Evolutionary conservation across 2,329 filamentous ascomycete genomes (phyloP).

Genomic region (Magnaporthiopsis rhizophila): DNA sequence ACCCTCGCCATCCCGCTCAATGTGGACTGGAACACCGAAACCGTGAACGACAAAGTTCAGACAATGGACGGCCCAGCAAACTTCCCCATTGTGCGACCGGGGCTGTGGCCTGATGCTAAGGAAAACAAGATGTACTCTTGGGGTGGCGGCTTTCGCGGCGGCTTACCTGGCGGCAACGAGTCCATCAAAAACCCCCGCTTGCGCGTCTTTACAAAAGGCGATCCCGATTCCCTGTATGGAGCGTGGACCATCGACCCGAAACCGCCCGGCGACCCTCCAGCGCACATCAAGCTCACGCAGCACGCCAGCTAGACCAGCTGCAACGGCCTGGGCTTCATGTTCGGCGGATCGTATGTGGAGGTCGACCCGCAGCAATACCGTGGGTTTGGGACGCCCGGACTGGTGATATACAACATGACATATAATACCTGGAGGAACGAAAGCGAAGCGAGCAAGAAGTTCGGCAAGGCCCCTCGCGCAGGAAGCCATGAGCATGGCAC

Average conservation of each 20-base stretch:
- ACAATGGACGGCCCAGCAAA: too few relatives aligned
- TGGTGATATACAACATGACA: conserved; percentile 3
- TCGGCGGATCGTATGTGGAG: background rate
- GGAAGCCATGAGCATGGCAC: conserved; percentile 11
- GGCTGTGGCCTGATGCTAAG: background rate
- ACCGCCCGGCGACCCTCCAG: too few relatives aligned
- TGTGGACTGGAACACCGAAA: too few relatives aligned
- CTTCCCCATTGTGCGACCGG: background rate
- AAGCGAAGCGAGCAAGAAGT: background rate
- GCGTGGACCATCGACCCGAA: too few relatives aligned
- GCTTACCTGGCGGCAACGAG: too few relatives aligned
- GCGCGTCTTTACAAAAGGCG: too few relatives aligned
- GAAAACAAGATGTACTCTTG: conserved; percentile 1
- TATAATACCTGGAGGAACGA: conserved; percentile 5
- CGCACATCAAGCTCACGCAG: too few relatives aligned
- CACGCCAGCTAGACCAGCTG: background rate
- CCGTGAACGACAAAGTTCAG: too few relatives aligned
- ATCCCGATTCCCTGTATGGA: too few relatives aligned
- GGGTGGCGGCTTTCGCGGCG: background rate
- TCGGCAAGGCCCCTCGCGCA: background rate
- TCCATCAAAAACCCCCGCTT: too few relatives aligned
- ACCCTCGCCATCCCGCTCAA: too few relatives aligned
- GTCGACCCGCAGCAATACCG: too few relatives aligned
- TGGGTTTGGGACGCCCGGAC: background rate
- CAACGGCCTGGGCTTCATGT: background rate